Conservation (phyloP, 768 basidiomycete genomes). For the Mycena vulgaris region DNA sequence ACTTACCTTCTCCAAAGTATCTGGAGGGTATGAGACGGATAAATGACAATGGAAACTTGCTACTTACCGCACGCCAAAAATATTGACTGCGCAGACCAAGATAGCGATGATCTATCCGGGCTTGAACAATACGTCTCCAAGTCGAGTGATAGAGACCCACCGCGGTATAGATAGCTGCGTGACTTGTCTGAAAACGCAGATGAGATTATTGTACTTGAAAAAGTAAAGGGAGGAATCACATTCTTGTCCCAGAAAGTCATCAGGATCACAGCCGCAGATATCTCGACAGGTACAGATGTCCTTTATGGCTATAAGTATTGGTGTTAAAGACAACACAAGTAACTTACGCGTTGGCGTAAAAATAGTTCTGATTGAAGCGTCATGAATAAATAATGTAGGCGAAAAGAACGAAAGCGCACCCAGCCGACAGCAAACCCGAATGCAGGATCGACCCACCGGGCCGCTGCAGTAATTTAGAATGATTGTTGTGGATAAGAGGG, state of each 20-base stretch:
- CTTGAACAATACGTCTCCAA: neutral
- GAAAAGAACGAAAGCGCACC: slow-evolving; percentile 46
- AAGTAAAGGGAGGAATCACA: slow-evolving; percentile 51
- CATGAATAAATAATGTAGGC: neutral
- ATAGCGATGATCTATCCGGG: slow-evolving; percentile 62
- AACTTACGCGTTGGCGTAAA: slow-evolving; percentile 58
- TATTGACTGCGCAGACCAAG: slow-evolving; percentile 72
- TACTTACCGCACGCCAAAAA: slow-evolving; percentile 76
- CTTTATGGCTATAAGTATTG: slow-evolving; percentile 42
- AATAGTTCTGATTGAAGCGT: slow-evolving; percentile 53
- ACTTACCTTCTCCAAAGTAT: slow-evolving; percentile 76
- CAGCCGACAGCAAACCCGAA: slow-evolving; percentile 72
- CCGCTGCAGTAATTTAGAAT: slow-evolving; percentile 50
- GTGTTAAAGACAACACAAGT: neutral
- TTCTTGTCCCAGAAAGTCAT: slow-evolving; percentile 81
- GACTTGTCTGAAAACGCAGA: slow-evolving; percentile 54
- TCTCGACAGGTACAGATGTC: slow-evolving; percentile 81
- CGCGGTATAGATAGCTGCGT: slow-evolving; percentile 71
- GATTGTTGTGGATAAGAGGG: neutral
- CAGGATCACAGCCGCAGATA: slow-evolving; percentile 79
- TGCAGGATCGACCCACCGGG: slow-evolving; percentile 72
- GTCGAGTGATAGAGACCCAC: slow-evolving; percentile 39
- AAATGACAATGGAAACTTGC: neutral
- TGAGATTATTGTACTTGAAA: neutral
- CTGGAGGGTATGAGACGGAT: slow-evolving; percentile 42